Evolutionary conservation across 2,329 filamentous ascomycete species (phyloP).

Genomic region (Fusarium duplospermum): DNA sequence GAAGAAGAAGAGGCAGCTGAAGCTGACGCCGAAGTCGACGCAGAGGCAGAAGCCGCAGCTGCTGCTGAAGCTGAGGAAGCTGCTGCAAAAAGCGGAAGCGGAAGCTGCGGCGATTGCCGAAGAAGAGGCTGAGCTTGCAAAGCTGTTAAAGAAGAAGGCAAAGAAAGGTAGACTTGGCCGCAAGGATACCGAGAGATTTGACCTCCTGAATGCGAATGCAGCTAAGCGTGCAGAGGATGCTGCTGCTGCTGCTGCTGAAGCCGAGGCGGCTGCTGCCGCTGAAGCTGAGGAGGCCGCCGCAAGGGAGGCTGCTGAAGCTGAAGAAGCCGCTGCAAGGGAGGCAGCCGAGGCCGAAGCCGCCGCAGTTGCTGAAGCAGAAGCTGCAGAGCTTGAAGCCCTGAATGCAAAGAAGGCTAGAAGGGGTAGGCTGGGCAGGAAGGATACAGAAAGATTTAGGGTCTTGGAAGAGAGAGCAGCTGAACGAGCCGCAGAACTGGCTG

Average conservation of each 20-base stretch:
- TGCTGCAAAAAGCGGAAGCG: slow-evolving; percentile 4
- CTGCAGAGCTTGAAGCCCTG: slow-evolving; percentile 30
- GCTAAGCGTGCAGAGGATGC: slow-evolving; percentile 41
- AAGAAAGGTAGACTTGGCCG: slow-evolving; percentile 50
- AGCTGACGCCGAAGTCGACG: slow-evolving; percentile 10
- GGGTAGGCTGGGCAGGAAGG: slow-evolving; percentile 39
- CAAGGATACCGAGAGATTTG: slow-evolving; percentile 37
- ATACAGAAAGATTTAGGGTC: slow-evolving; percentile 35
- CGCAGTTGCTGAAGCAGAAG: slow-evolving; percentile 25
- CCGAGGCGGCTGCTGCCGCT: slow-evolving; percentile 28
- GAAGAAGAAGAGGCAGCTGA: slow-evolving; percentile 1
- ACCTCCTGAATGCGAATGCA: slow-evolving; percentile 18
- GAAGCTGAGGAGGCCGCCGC: slow-evolving; percentile 37
- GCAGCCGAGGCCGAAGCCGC: slow-evolving; percentile 43
- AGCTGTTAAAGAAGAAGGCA: slow-evolving; percentile 49
- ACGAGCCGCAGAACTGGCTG: slow-evolving; percentile 35
- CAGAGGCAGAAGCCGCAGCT: slow-evolving; percentile 46
- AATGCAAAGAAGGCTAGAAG: slow-evolving; percentile 39
- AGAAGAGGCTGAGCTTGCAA: slow-evolving; percentile 55
- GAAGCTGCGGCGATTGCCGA: slow-evolving; percentile 44
- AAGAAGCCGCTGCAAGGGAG: slow-evolving; percentile 40
- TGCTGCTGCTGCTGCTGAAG: slow-evolving; percentile 29
- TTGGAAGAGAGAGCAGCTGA: slow-evolving; percentile 34
- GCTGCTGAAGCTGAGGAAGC: slow-evolving; percentile 30
- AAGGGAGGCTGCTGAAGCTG: slow-evolving; percentile 38